These are phyloP conservation scores for Colletotrichum sansevieriae DNA, from an alignment of 2,329 filamentous ascomycete species.

Conservation along the genomic window DNA sequence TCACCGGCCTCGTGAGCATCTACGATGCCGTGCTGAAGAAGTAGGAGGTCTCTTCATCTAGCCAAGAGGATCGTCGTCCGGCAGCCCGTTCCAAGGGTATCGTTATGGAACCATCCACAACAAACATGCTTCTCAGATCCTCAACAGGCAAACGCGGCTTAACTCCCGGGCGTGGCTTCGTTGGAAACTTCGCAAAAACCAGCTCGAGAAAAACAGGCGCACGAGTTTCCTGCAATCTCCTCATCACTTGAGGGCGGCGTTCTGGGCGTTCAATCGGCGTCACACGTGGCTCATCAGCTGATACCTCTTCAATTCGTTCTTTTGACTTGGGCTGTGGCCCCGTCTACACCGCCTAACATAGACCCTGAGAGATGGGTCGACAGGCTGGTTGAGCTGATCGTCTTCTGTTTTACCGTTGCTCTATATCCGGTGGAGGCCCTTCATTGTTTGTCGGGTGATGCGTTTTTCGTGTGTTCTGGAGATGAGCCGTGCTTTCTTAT, in stretches of 20 bases:
- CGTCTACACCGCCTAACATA: not conserved
- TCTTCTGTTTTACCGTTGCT: not conserved
- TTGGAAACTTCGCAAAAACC: not conserved
- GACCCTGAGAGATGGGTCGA: not conserved
- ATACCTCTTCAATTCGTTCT: conserved; percentile 34
- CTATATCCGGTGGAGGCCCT: too few relatives aligned
- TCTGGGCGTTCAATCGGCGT: conserved; percentile 40
- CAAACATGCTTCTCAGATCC: not conserved
- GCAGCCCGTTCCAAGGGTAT: not conserved
- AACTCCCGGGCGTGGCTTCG: not conserved
- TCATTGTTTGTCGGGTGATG: too few relatives aligned
- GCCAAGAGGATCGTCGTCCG: not conserved
- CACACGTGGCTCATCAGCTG: conserved; percentile 39
- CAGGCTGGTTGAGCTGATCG: not conserved
- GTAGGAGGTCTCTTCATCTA: conserved; percentile 50
- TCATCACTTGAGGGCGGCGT: conserved; percentile 40
- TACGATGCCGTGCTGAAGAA: conserved; percentile 84
- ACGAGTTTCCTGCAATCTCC: conserved; percentile 8
- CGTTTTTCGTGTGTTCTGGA: too few relatives aligned
- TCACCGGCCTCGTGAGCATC: conserved; percentile 77
- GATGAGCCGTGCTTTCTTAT: not conserved
- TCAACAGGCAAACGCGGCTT: not conserved
- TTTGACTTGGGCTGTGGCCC: not conserved
- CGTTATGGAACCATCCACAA: not conserved
- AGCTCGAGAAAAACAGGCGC: not conserved